phyloP scores from a whole-genome alignment of 352 stramenopile species.

The Pythium myriotylum region DNA sequence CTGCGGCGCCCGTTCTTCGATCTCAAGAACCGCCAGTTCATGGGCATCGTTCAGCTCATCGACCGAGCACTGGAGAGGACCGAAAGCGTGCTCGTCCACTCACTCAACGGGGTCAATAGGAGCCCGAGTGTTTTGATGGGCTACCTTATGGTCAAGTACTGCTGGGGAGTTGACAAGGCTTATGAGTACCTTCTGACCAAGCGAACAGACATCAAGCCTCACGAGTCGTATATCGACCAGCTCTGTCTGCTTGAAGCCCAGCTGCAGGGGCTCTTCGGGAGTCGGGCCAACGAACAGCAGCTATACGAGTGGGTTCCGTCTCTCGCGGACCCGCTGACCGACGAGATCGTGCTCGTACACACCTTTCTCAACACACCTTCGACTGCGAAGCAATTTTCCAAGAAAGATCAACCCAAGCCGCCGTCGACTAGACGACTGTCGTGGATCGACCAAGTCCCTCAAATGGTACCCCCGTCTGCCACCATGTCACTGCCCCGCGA shows the following conservation, averaged over 20 bases:
- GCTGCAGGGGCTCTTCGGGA: slow-evolving; percentile 49
- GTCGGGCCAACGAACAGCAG: slow-evolving; percentile 56
- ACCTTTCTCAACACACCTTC: slow-evolving; percentile 69
- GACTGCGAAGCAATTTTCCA: slow-evolving; percentile 15
- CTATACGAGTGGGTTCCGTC: slow-evolving; percentile 70
- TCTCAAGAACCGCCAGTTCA: slow-evolving; percentile 85
- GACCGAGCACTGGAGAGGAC: slow-evolving; percentile 79
- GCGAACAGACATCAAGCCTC: slow-evolving; percentile 82
- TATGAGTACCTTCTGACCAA: slow-evolving; percentile 91
- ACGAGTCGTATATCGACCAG: slow-evolving; percentile 78
- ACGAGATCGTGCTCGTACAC: slow-evolving; percentile 79
- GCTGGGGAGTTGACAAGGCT: slow-evolving; percentile 92
- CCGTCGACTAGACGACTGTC: slow-evolving; percentile 38
- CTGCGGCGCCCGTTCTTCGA: slow-evolving; percentile 75
- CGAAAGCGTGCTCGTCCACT: slow-evolving; percentile 90
- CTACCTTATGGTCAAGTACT: slow-evolving; percentile 94
- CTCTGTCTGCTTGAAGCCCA: slow-evolving; percentile 68
- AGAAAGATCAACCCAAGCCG: slow-evolving; percentile 30
- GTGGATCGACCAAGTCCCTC: slow-evolving; percentile 72
- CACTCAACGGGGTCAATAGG: slow-evolving; percentile 77
- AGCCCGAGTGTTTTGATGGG: slow-evolving; percentile 85
- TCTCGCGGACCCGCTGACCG: slow-evolving; percentile 44
- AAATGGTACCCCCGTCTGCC: slow-evolving; percentile 50
- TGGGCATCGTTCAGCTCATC: slow-evolving; percentile 76
- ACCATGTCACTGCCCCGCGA: too few species aligned